Base-by-base conservation (phyloP, 148 eudicot genomes). In the Arbutus unedo region DNA sequence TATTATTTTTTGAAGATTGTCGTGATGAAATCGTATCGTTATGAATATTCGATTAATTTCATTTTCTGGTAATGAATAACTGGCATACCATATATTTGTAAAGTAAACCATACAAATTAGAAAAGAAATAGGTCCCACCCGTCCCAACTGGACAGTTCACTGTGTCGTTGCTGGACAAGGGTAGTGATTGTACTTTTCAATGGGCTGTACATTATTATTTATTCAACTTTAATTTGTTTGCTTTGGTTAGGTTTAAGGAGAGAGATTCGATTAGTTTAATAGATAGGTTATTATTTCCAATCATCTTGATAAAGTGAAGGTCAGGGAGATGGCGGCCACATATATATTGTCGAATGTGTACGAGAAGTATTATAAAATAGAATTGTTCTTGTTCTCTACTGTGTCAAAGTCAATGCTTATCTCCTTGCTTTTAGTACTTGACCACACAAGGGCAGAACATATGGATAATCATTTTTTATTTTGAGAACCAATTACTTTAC, bases 381-480 rank as follows among this genome's bases (percentile, higher is more conserved):
- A 45, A 11, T 71, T 25, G 47, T 16, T n/a, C 18, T 50, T 15
- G 77, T 59, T 76, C 50, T 47, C 82, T 13, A 72, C 79, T 64
- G 56, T 77, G 53, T 73, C 54, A 64, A 84, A 84, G 85, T 84
- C 85, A 84, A 83, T 84, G 79, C 79, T 70, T 79, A 84, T 83
- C 82, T 3, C 5, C 68, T 67, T 78, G 71, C 62, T 72, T 71
- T 64, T 10, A 59, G 78, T 14, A 56, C 49, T 45, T 71, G 64
- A 31, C 81, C 82, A 78, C 81, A 64, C 77, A 25, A 56, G 59
- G 25, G 25, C 77, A 48, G 38, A 21, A 18, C 31, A 19, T 50
- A 45, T 18, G 79, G 71, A 64, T 50, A 66, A 80, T 49, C 77
- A 25, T 44, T 7, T 77, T 41, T 38, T 43, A 13, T 5, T 64